A percentile compares a stretch with the other conserved stretches of the same genome.
Evolutionary conservation across 108 stramenopile genomes (phyloP).

Genomic region (Cyclotella baltica): DNA sequence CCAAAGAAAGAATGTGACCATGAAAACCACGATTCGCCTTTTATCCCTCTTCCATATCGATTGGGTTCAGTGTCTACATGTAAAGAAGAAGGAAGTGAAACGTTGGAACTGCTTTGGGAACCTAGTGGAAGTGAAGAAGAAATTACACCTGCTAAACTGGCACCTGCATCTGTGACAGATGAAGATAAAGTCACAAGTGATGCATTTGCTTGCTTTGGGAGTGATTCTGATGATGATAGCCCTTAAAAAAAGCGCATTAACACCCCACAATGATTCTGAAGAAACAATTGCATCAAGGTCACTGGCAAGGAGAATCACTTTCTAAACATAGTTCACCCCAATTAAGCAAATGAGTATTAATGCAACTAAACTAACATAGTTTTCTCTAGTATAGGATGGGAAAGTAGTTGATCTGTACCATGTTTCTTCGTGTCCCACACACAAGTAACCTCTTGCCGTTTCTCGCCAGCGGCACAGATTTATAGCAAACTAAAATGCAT

Average conservation of each 20-base stretch:
- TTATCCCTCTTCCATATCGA: slow-evolving; percentile 27
- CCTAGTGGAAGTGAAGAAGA: slow-evolving; percentile 19
- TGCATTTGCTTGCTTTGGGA: slow-evolving; percentile 31
- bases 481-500: too few species aligned
- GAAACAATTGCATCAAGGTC: too few species aligned
- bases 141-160: not conserved
- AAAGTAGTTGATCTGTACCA: too few species aligned
- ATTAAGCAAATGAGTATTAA: too few species aligned
- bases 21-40: not conserved
- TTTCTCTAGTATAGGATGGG: too few species aligned
- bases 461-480: too few species aligned
- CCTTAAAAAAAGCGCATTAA: not conserved
- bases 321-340: too few species aligned
- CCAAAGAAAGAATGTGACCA: not conserved
- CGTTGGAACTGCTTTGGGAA: slow-evolving; percentile 32
- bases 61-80: slow-evolving; percentile 31
- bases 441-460: too few species aligned
- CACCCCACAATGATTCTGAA: not conserved
- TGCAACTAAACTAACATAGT: too few species aligned
- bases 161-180: not conserved
- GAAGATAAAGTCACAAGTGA: slow-evolving; percentile 16
- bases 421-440: too few species aligned
- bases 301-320: too few species aligned
- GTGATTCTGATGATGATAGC: slow-evolving; percentile 30
- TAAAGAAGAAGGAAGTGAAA: slow-evolving; percentile 18